phyloP scores from a whole-genome alignment of 176 grass and related monocot species.

The Hyparrhenia diplandra region DNA sequence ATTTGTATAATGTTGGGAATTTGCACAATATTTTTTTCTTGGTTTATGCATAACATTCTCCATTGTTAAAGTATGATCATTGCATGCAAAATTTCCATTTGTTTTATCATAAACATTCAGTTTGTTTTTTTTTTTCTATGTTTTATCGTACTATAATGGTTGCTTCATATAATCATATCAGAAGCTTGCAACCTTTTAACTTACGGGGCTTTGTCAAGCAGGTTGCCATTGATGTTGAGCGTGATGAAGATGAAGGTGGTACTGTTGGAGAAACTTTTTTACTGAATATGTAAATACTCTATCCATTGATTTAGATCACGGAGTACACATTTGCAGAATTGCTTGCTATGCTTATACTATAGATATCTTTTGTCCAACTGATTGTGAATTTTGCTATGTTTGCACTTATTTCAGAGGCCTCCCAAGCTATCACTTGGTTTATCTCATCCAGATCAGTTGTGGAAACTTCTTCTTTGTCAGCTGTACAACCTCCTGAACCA shows the following conservation, averaged over 20 bases:
- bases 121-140: slow-evolving; percentile 12
- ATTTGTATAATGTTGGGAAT: background rate
- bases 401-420: slow-evolving; percentile 63
- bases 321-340: background rate
- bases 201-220: slow-evolving; percentile 38
- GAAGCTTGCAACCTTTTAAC: background rate
- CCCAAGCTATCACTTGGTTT: slow-evolving; percentile 73
- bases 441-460: slow-evolving; percentile 95
- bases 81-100: background rate
- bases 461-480: slow-evolving; percentile 96
- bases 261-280: slow-evolving; percentile 88
- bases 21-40: background rate
- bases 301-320: slow-evolving; percentile 10
- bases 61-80: background rate
- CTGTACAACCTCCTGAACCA: slow-evolving; percentile 94
- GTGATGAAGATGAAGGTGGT: slow-evolving; percentile 97
- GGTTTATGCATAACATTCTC: background rate
- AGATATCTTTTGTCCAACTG: slow-evolving; percentile 8
- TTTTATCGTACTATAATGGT: background rate
- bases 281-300: slow-evolving; percentile 79
- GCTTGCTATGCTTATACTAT: slow-evolving; percentile 16
- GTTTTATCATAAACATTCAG: slow-evolving; percentile 4
- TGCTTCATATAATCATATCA: slow-evolving; percentile 12
- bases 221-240: slow-evolving; percentile 95
- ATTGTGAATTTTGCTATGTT: slow-evolving; percentile 21